Conservation (phyloP, 345 rosid genomes). For the Citrus unshiu region DNA sequence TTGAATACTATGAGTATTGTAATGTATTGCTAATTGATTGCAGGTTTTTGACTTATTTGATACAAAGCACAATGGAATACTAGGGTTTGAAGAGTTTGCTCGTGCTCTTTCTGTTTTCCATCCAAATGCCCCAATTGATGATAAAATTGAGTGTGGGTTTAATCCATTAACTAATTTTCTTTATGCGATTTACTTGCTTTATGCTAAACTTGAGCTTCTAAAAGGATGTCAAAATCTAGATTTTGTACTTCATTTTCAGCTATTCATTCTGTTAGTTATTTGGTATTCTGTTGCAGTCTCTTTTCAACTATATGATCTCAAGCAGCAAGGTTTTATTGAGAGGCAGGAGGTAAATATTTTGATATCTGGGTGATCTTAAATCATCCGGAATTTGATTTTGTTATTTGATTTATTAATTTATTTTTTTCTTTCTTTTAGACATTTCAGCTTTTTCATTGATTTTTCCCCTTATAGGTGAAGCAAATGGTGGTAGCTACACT, state of each 20-base stretch:
- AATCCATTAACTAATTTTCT: neutral
- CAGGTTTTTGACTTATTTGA: slow-evolving; percentile 98
- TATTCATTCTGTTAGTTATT: neutral
- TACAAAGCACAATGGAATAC: slow-evolving; percentile 93
- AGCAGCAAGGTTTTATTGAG: slow-evolving; percentile 99
- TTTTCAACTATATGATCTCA: slow-evolving; percentile 94
- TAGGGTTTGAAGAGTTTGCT: slow-evolving; percentile 98
- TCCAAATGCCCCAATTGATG: slow-evolving; percentile 93
- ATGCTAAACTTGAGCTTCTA: neutral
- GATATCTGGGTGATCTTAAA: no score
- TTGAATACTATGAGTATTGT: neutral
- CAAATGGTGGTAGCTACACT: slow-evolving; percentile 99
- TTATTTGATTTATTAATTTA: neutral
- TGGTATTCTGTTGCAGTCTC: slow-evolving; percentile 60
- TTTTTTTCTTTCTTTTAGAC: neutral
- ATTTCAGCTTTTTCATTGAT: neutral
- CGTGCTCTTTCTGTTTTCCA: slow-evolving; percentile 98
- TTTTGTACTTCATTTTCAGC: neutral
- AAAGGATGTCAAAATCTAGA: neutral
- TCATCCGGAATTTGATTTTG: neutral
- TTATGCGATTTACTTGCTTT: neutral
- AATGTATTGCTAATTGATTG: slow-evolving; percentile 8
- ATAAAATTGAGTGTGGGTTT: slow-evolving; percentile 77
- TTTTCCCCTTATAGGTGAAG: slow-evolving; percentile 56
- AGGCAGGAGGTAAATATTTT: slow-evolving; percentile 78